Evolutionary conservation across 768 basidiomycete species (phyloP).

Genomic region (Trametes sanguinea): DNA sequence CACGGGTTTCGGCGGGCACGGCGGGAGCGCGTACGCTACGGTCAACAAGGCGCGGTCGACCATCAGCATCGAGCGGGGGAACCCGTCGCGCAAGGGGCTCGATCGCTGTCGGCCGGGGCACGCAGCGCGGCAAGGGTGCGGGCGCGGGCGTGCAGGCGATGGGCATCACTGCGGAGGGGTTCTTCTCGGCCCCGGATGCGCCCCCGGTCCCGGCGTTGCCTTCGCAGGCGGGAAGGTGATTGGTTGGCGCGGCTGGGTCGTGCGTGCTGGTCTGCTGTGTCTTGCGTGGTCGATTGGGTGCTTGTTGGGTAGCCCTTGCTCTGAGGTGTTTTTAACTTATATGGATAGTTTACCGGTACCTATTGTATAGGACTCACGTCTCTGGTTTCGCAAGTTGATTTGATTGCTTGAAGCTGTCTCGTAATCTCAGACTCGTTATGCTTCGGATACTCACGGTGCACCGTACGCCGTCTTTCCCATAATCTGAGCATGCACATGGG

Average conservation of each 20-base stretch:
- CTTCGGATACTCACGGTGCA: too few relatives aligned
- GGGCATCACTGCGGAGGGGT: conserved; percentile 75
- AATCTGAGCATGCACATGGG: too few relatives aligned
- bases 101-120: conserved; percentile 66
- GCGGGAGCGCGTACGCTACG: conserved; percentile 34
- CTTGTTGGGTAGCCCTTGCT: not conserved
- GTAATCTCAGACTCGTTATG: too few relatives aligned
- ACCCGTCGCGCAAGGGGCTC: conserved; percentile 49
- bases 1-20: conserved; percentile 32
- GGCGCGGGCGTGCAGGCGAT: conserved; percentile 78
- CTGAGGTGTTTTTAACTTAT: not conserved
- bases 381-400: too few relatives aligned
- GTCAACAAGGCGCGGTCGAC: conserved; percentile 54
- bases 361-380: too few relatives aligned
- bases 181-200: conserved; percentile 61
- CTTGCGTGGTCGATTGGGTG: not conserved
- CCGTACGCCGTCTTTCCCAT: too few relatives aligned
- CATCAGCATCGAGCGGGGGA: conserved; percentile 61
- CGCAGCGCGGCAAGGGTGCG: conserved; percentile 56
- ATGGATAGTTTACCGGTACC: not conserved
- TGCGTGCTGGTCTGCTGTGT: not conserved
- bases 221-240: conserved; percentile 18
- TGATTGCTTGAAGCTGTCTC: too few relatives aligned
- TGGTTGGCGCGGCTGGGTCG: not conserved
- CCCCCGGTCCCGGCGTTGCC: conserved; percentile 33